Evolutionary conservation across 2,329 filamentous ascomycete species (phyloP).

Genomic region (Exophiala calicioides): DNA sequence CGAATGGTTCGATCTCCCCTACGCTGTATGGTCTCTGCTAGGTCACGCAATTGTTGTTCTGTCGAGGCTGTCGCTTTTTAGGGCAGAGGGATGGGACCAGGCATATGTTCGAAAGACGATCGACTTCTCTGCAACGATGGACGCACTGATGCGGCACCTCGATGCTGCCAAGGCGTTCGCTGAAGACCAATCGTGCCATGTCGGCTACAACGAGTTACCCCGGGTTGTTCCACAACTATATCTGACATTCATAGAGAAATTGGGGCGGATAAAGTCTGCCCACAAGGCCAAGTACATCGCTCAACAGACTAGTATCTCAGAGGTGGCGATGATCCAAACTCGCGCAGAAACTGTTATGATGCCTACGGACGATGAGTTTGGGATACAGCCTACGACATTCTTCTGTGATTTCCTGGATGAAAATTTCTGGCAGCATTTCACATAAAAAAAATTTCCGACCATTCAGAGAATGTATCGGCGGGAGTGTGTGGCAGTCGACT

Average conservation of each 20-base stretch:
- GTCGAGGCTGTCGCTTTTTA: slow-evolving; percentile 31
- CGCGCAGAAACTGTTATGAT: background rate
- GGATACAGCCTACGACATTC: too few relatives aligned
- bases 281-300: slow-evolving; percentile 9
- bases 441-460: too few relatives aligned
- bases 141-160: slow-evolving; percentile 24
- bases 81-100: slow-evolving; percentile 31
- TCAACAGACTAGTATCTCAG: background rate
- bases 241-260: slow-evolving; percentile 1
- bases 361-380: too few relatives aligned
- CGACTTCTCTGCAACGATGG: slow-evolving; percentile 27
- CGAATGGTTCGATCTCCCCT: slow-evolving; percentile 50
- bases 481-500: too few relatives aligned
- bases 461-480: too few relatives aligned
- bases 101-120: slow-evolving; percentile 28
- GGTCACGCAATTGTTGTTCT: slow-evolving; percentile 45
- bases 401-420: too few relatives aligned
- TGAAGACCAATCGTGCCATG: background rate
- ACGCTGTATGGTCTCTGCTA: slow-evolving; percentile 49
- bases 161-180: slow-evolving; percentile 19
- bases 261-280: slow-evolving; percentile 3
- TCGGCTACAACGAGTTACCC: background rate
- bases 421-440: too few relatives aligned
- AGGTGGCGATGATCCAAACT: background rate
- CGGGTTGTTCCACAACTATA: slow-evolving; percentile 8